Percentiles rank a stretch among this genome's conserved stretches.
Evolutionary conservation across 352 stramenopile species (phyloP).

Genomic region (Phytopythium ostracodes): DNA sequence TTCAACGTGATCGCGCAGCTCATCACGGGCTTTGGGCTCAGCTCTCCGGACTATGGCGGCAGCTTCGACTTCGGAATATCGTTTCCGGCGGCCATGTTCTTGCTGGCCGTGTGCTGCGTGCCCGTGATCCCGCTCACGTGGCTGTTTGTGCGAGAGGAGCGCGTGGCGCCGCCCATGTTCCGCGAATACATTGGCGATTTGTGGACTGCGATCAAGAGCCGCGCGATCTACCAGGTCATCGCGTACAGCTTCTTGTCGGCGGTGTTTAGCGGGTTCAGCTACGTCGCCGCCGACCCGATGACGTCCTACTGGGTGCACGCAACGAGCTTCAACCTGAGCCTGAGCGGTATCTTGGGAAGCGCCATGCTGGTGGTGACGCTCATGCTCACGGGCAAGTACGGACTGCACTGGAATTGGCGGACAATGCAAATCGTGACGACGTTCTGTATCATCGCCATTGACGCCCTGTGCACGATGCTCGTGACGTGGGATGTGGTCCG

Average conservation of each 20-base stretch:
- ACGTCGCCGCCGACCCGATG: slow-evolving; percentile 42
- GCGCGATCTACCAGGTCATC: slow-evolving; percentile 53
- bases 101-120: slow-evolving; percentile 31
- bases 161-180: slow-evolving; percentile 24
- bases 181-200: slow-evolving; percentile 35
- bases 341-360: slow-evolving; percentile 40
- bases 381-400: slow-evolving; percentile 41
- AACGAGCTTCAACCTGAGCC: slow-evolving; percentile 39
- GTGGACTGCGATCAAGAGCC: slow-evolving; percentile 38
- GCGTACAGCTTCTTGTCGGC: slow-evolving; percentile 38
- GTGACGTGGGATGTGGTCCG: slow-evolving; percentile 48
- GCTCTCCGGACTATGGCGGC: slow-evolving; percentile 34
- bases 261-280: slow-evolving; percentile 42
- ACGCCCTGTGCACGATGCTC: slow-evolving; percentile 46
- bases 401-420: slow-evolving; percentile 49
- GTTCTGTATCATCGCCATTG: slow-evolving; percentile 36
- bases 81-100: slow-evolving; percentile 32
- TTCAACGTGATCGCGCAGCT: slow-evolving; percentile 36
- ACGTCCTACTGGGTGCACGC: slow-evolving; percentile 46
- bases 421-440: slow-evolving; percentile 40
- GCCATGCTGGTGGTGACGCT: slow-evolving; percentile 38
- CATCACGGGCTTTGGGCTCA: slow-evolving; percentile 40
- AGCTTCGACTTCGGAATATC: slow-evolving; percentile 40
- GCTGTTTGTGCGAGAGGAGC: slow-evolving; percentile 45
- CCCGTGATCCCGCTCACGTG: slow-evolving; percentile 46